These are phyloP conservation scores for Ailanthus altissimus DNA, from an alignment of 345 rosid genomes.

Conservation along the genomic window DNA sequence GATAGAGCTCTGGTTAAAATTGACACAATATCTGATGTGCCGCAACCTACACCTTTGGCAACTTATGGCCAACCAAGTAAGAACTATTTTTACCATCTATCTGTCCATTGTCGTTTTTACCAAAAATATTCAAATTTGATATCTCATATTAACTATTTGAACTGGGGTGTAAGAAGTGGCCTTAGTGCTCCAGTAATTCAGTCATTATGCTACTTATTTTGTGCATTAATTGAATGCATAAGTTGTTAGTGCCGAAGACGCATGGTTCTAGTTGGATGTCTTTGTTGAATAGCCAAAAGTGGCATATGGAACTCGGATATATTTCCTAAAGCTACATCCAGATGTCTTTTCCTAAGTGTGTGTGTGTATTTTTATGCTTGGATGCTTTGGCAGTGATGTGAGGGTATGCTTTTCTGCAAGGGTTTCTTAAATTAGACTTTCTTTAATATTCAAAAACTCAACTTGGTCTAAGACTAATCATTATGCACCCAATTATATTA, in stretches of 20 bases:
- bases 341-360: not conserved
- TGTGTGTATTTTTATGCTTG: not conserved
- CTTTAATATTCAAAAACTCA: not conserved
- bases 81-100: constrained; percentile 19
- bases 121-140: not conserved
- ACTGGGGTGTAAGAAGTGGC: not conserved
- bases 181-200: not conserved
- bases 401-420: not conserved
- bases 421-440: not conserved
- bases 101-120: not conserved
- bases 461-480: not conserved
- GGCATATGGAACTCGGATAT: not conserved
- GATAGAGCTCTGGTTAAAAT: constrained; percentile 56
- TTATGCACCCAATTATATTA: not conserved
- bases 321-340: not conserved
- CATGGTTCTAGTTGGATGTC: not conserved
- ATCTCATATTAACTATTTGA: not conserved
- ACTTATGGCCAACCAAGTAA: constrained; percentile 51
- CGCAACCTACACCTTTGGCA: constrained; percentile 46
- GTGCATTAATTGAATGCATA: not conserved
- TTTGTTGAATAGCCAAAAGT: not conserved
- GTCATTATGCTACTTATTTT: not conserved
- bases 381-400: not conserved
- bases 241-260: not conserved
- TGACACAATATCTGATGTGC: constrained; percentile 47